phyloP scores from a whole-genome alignment of 768 basidiomycete species.

The Kockovaella imperatae region DNA sequence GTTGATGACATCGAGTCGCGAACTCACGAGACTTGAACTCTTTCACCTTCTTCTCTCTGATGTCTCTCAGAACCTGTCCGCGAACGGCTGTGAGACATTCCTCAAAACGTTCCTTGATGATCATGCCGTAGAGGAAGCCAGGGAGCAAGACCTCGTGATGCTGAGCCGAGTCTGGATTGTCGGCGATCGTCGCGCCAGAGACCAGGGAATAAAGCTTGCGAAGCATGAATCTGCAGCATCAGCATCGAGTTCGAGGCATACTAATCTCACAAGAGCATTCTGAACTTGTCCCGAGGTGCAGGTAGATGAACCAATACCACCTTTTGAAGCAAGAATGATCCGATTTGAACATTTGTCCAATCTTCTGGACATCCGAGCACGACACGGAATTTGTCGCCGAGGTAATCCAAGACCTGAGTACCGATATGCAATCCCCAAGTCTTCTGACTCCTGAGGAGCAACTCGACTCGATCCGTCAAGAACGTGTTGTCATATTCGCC shows the following conservation, averaged over 20 bases:
- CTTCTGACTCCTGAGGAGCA: constrained; percentile 90
- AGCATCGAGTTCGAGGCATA: neutral
- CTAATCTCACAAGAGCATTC: constrained; percentile 73
- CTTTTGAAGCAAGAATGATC: constrained; percentile 72
- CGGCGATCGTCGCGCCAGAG: constrained; percentile 77
- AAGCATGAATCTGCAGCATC: constrained; percentile 73
- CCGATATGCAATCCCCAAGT: constrained; percentile 79
- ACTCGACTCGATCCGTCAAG: constrained; percentile 90
- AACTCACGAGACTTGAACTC: constrained; percentile 80
- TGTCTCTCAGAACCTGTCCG: constrained; percentile 61
- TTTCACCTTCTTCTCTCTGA: constrained; percentile 62
- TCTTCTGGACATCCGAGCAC: constrained; percentile 87
- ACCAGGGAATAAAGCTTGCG: constrained; percentile 88
- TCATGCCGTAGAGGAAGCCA: constrained; percentile 87
- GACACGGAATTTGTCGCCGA: constrained; percentile 93
- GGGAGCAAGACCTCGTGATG: constrained; percentile 96
- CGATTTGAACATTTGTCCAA: constrained; percentile 74
- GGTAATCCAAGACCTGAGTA: constrained; percentile 83
- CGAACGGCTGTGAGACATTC: constrained; percentile 63
- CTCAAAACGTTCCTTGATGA: constrained; percentile 93
- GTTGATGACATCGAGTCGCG: neutral
- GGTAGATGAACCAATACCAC: constrained; percentile 84
- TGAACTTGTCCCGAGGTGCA: constrained; percentile 82
- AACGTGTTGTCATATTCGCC: constrained; percentile 96
- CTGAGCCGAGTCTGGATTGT: constrained; percentile 98